Evolutionary conservation across 192 early-diverging fungal genomes (phyloP).

Genomic region (Coemansia sp.): DNA sequence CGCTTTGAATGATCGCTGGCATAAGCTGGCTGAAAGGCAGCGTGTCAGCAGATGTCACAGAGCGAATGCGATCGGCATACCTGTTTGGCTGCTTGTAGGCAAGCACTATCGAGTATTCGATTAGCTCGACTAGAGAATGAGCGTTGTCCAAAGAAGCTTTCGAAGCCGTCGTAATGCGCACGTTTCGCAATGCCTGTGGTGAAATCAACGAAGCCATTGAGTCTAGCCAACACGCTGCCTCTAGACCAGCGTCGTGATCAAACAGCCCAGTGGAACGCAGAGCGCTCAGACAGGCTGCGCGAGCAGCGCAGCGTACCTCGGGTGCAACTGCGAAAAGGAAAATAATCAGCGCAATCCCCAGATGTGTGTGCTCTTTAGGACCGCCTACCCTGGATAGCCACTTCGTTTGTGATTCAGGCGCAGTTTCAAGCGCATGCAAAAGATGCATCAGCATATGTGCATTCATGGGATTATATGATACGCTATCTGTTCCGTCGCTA

Average conservation of each 20-base stretch:
- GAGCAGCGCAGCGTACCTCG: conserved; percentile 36
- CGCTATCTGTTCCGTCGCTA: not conserved
- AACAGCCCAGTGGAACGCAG: conserved; percentile 39
- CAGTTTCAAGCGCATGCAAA: conserved; percentile 21
- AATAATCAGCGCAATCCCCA: conserved; percentile 26
- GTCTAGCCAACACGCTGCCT: conserved; percentile 47
- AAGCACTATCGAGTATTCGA: conserved; percentile 33
- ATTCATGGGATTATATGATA: conserved; percentile 20
- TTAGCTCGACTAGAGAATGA: conserved; percentile 23
- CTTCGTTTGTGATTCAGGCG: conserved; percentile 21
- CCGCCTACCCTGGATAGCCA: conserved; percentile 23
- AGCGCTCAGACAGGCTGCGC: conserved; percentile 13
- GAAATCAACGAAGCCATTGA: conserved; percentile 37
- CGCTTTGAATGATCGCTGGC: conserved; percentile 34
- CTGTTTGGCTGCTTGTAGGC: conserved; percentile 42
- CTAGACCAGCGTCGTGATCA: conserved; percentile 31
- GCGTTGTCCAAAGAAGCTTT: conserved; percentile 11
- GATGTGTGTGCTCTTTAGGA: conserved; percentile 22
- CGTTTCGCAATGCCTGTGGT: conserved; percentile 26
- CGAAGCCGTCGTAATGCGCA: conserved; percentile 10
- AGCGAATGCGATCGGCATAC: conserved; percentile 42
- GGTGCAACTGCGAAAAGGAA: conserved; percentile 34
- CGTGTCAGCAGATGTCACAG: not conserved
- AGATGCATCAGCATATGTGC: conserved; percentile 33
- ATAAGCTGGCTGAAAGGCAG: conserved; percentile 47